Base-by-base conservation (phyloP, 306 rosid genomes). In the Cucurbita argyrosperma region DNA sequence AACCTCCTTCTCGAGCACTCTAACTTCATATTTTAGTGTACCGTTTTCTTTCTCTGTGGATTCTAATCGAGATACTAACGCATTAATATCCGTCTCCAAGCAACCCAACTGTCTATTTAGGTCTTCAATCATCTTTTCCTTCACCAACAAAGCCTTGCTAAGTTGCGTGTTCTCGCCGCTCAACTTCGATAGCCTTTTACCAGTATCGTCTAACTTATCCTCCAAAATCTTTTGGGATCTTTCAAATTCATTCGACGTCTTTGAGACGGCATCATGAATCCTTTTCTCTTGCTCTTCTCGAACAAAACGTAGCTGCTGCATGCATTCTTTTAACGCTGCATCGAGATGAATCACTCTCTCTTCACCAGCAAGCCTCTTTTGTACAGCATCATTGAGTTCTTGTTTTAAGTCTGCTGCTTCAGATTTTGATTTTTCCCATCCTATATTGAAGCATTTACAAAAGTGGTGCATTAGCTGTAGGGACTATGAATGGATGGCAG, bases 1-100 rank as follows among this genome's bases (percentile, higher is more conserved):
- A 30, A 92, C 85, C 79, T 92, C 98, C 88, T 90, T 92, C 78
- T 87, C 96, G 47, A 92, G 92, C 56, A 92, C 90, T 43, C 92
- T 86, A 63, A 88, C 85, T 83, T 90, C 96, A 74, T 92, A 92
- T 65, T 80, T 90, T 52, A 87, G 74, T 53, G 96, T 80, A 42
- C 84, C 75, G 54, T 83, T 90, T 55, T 88, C 91, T 77, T 85
- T 90, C 78, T 92, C 92, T 5, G 82, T 83, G 65, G 87, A 82
- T 76, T 90, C 90, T 79, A 92, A 78, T 82, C 96, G 85, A 77
- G 42, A 66, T 87, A 83, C 77, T 53, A 88, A 71, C 13, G 89
- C 84, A 79, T 72, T 81, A 39, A 85, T 80, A 78, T 92, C 88
- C 7, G 80, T 82, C 77, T 88, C 98, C 74, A 77, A 74, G 74